phyloP scores from a whole-genome alignment of 2,329 filamentous ascomycete species.

The Hypoxylon sp. region DNA sequence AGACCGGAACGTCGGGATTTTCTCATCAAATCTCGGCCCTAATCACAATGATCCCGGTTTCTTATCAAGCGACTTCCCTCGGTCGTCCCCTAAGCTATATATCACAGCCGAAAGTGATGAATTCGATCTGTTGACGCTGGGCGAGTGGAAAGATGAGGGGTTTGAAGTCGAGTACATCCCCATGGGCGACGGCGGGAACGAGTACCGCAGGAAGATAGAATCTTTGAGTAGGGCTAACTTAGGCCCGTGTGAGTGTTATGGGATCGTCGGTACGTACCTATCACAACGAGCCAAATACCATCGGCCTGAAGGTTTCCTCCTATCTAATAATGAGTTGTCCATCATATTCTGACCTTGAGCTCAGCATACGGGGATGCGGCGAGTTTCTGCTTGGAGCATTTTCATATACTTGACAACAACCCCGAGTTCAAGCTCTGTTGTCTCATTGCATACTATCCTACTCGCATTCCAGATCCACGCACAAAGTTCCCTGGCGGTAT shows the following conservation, averaged over 20 bases:
- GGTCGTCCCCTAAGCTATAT: slow-evolving; percentile 56
- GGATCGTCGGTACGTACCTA: slow-evolving; percentile 57
- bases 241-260: slow-evolving; percentile 59
- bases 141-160: slow-evolving; percentile 59
- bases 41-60: slow-evolving; percentile 60
- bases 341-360: slow-evolving; percentile 11
- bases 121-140: slow-evolving; percentile 56
- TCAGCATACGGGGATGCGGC: slow-evolving; percentile 61
- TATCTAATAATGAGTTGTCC: not conserved
- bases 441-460: slow-evolving; percentile 62
- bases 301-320: not conserved
- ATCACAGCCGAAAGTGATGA: slow-evolving; percentile 59
- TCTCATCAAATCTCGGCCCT: slow-evolving; percentile 48
- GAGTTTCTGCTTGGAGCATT: slow-evolving; percentile 59
- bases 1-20: slow-evolving; percentile 42
- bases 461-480: slow-evolving; percentile 59
- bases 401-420: slow-evolving; percentile 61
- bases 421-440: slow-evolving; percentile 58
- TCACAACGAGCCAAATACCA: not conserved
- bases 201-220: slow-evolving; percentile 55
- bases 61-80: slow-evolving; percentile 58
- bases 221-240: slow-evolving; percentile 52
- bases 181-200: slow-evolving; percentile 54
- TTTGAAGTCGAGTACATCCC: slow-evolving; percentile 60
- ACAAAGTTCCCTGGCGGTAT: slow-evolving; percentile 58